Evolutionary conservation across 1,284 basidiomycete genomes (phyloP).

Genomic region (Apiotrichum montevideense): DNA sequence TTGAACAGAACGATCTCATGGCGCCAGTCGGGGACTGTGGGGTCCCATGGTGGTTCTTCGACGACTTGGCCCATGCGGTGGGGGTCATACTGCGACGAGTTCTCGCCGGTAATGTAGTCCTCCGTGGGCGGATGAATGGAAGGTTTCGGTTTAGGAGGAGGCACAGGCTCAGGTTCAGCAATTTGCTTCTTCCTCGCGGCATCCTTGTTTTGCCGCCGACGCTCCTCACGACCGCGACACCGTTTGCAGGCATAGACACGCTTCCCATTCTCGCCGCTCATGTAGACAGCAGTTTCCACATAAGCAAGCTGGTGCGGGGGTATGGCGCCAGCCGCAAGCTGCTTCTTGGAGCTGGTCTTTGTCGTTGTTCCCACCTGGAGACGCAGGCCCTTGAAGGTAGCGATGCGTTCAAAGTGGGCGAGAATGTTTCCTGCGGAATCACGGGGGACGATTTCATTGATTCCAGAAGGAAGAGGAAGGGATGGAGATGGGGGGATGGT

Average conservation of each 20-base stretch:
- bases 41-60: conserved; percentile 41
- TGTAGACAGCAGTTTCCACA: conserved; percentile 44
- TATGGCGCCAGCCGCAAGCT: conserved; percentile 36
- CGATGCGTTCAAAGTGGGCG: conserved; percentile 33
- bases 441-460: conserved; percentile 21
- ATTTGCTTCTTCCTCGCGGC: conserved; percentile 34
- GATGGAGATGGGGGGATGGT: conserved; percentile 29
- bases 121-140: conserved; percentile 23
- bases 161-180: conserved; percentile 25
- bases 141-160: conserved; percentile 11
- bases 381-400: conserved; percentile 32
- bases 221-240: conserved; percentile 75
- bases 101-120: conserved; percentile 38
- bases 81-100: conserved; percentile 39
- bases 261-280: conserved; percentile 37
- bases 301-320: conserved; percentile 34
- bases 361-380: conserved; percentile 42
- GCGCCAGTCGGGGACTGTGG: conserved; percentile 36
- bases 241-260: conserved; percentile 71
- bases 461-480: conserved; percentile 19
- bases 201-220: conserved; percentile 42
- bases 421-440: conserved; percentile 28
- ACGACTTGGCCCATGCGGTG: conserved; percentile 33
- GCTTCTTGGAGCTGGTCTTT: conserved; percentile 41
- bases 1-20: conserved; percentile 89